A percentile compares a stretch with the other conserved stretches of the same genome.
Conservation (phyloP, 2,329 filamentous ascomycete species). For the Biscogniauxia marginata region DNA sequence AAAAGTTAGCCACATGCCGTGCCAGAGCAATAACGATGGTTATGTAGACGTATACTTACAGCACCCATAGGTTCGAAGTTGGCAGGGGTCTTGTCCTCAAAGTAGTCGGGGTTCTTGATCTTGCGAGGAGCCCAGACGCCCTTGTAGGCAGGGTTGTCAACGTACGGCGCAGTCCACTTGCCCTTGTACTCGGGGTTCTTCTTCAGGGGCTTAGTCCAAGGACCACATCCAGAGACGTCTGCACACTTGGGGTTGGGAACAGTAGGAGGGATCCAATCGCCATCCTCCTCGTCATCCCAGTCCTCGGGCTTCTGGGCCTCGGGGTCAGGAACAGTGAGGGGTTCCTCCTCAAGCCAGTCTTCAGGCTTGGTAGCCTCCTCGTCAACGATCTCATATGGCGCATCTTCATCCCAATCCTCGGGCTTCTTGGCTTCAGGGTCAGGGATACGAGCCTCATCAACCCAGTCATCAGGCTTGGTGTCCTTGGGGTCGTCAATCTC, state of each 20-base stretch:
- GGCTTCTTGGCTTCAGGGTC: conserved; percentile 95
- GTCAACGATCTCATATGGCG: conserved; percentile 92
- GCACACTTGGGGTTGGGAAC: conserved; percentile 95
- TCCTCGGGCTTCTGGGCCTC: conserved; percentile 97
- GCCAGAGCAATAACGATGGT: background rate
- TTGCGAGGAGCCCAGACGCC: conserved; percentile 90
- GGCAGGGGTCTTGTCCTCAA: conserved; percentile 92
- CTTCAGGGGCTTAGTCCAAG: conserved; percentile 88
- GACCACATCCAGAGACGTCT: conserved; percentile 89
- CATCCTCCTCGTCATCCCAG: conserved; percentile 99
- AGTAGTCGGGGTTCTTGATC: conserved; percentile 96
- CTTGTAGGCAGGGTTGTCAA: conserved; percentile 99
- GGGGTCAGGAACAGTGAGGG: conserved; percentile 79
- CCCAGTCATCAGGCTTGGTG: conserved; percentile 92
- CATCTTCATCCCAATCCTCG: conserved; percentile 98
- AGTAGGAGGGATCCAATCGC: conserved; percentile 90
- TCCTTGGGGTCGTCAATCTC: conserved; percentile 96
- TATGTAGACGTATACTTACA: conserved; percentile 56
- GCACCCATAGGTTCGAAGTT: conserved; percentile 98
- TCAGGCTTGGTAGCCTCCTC: conserved; percentile 88
- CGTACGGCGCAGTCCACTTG: conserved; percentile 90
- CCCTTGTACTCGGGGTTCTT: conserved; percentile 98
- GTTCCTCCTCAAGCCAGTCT: conserved; percentile 94
- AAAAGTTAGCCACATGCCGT: conserved; percentile 7
- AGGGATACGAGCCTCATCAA: conserved; percentile 86